Conservation (phyloP, 768 basidiomycete genomes). For the Naganishia friedmannii region DNA sequence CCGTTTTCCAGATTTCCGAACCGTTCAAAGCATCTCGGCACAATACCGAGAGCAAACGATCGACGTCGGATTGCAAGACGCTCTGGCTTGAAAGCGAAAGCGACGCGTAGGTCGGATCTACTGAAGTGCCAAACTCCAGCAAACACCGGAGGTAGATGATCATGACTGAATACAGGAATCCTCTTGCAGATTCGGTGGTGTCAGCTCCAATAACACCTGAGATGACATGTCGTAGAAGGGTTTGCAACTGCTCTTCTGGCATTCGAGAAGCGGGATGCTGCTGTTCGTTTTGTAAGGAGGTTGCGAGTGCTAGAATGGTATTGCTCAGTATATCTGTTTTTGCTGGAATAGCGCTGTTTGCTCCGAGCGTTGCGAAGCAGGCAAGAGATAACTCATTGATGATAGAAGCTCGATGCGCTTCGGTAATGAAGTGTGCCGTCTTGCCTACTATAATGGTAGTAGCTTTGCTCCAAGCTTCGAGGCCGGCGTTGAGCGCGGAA, state of each 20-base stretch:
- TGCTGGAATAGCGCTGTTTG: conserved; percentile 5
- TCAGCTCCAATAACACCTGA: conserved; percentile 9
- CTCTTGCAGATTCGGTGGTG: conserved; percentile 27
- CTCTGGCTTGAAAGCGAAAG: conserved; percentile 9
- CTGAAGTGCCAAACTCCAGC: not conserved
- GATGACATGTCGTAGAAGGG: conserved; percentile 5
- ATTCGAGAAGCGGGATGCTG: not conserved
- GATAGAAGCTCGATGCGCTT: not conserved
- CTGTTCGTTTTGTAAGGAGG: conserved; percentile 2
- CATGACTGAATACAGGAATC: conserved; percentile 25
- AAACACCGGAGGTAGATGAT: conserved; percentile 22
- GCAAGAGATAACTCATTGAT: conserved; percentile 25
- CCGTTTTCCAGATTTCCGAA: conserved; percentile 29
- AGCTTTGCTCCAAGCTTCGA: conserved; percentile 24
- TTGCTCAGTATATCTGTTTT: conserved; percentile 24
- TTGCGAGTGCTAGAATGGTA: conserved; percentile 9
- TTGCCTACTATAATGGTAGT: conserved; percentile 25
- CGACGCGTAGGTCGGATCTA: not conserved
- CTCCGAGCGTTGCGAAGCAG: conserved; percentile 4
- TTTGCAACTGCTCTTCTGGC: conserved; percentile 22
- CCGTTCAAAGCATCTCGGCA: conserved; percentile 30
- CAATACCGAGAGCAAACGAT: conserved; percentile 21
- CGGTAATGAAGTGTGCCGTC: not conserved
- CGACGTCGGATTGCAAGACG: conserved; percentile 16
- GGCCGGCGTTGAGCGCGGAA: not conserved